Evolutionary conservation across 2,329 filamentous ascomycete species (phyloP), one percentile per base, ranked within the genome.

Genomic region (Claviceps sp.): DNA sequence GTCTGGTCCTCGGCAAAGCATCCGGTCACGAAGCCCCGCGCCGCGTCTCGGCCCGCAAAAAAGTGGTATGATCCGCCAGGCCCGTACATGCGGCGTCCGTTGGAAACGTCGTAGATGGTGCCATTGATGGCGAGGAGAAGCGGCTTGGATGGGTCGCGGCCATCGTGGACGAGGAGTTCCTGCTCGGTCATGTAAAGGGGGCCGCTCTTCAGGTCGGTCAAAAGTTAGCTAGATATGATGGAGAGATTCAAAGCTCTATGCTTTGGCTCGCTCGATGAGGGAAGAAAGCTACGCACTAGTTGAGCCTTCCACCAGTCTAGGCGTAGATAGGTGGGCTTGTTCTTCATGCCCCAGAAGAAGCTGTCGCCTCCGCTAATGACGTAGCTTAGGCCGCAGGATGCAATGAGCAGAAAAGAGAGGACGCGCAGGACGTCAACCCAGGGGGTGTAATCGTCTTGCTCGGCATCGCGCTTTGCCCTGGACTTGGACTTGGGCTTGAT

Each of bases 61-160:
- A 85, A 83, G 61, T 83, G 77, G 74, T 98, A 98, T 39, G 81
- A 82, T 4, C 90, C 93, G 29, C 88, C 89, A 0, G 90, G 84
- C 0, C 87, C 87, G 71, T 93, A 93, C 68, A 85, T 72, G 66
- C 77, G 67, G 59, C 79, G 74, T 50, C 82, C 82, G 34, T 76
- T 69, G n/a, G 79, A 79, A 42, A 94, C 88, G 67, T 94, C 88
- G 75, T 85, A 93, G 69, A 94, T 86, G 53, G 81, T 86, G 62
- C 86, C 84, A 71, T 93, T 91, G 61, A 98, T 82, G 56, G 89
- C 88, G 52, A 98, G 78, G 72, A 95, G 95, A 65, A 97, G 80
- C 6, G 93, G 93, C 54, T 85, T 81, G 7, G 69, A 66, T 9
- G 82, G 72, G 67, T 95, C 82, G 53, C 72, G 77, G 70, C 93